Conservation (phyloP, 1,284 basidiomycete genomes). For the Irpex sp. region DNA sequence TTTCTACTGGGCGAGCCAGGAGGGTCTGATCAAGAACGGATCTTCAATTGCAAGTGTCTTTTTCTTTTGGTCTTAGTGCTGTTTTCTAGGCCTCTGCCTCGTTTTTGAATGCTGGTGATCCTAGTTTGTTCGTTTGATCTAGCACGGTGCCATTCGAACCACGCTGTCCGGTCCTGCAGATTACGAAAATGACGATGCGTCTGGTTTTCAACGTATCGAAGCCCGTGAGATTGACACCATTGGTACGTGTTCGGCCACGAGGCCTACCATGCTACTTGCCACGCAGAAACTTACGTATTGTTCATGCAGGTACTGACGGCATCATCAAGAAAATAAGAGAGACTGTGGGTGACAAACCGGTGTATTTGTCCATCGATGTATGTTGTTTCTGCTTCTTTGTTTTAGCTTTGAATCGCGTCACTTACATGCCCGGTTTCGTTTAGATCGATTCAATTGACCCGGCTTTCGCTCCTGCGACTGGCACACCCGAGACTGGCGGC, state of each 20-base stretch:
- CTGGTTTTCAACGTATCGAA: constrained; percentile 70
- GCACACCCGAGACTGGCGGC: constrained; percentile 68
- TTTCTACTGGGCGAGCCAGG: constrained; percentile 75
- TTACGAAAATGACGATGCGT: constrained; percentile 63
- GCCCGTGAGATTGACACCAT: constrained; percentile 75
- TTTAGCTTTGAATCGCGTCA: neutral
- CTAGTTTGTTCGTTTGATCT: constrained; percentile 54
- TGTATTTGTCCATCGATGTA: constrained; percentile 73
- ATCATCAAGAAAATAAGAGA: constrained; percentile 71
- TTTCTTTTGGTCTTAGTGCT: constrained; percentile 12
- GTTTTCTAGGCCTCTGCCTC: constrained; percentile 10
- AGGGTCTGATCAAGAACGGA: constrained; percentile 72
- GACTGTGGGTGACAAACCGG: constrained; percentile 62
- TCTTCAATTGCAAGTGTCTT: constrained; percentile 76
- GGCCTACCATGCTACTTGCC: constrained; percentile 1
- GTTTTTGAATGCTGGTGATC: constrained; percentile 46
- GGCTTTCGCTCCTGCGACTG: constrained; percentile 75
- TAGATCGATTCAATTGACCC: constrained; percentile 76
- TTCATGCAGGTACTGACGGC: constrained; percentile 48
- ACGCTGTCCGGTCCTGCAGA: constrained; percentile 70
- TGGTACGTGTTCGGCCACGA: constrained; percentile 35
- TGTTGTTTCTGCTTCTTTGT: constrained; percentile 19
- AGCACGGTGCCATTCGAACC: constrained; percentile 79
- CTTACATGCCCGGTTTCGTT: neutral
- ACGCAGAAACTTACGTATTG: neutral